Conservation (phyloP, 106 monocot species). For the Dioscorea alata region DNA sequence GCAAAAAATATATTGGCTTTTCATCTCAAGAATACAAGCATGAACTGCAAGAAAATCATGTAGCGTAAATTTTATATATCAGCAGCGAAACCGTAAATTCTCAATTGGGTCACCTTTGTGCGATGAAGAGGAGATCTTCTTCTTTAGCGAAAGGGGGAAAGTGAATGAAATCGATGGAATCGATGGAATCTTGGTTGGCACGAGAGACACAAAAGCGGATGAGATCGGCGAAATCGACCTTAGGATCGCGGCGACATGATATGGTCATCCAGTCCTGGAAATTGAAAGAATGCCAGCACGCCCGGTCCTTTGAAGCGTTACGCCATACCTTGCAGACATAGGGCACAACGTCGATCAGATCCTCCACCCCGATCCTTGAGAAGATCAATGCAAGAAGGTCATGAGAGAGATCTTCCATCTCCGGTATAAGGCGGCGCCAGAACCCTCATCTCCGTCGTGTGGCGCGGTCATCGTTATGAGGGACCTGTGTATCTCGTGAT, state of each 20-base stretch:
- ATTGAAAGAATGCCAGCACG: constrained; percentile 40
- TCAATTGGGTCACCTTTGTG: constrained; percentile 33
- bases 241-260: too few species aligned
- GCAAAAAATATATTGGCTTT: too few species aligned
- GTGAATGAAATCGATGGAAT: too few species aligned
- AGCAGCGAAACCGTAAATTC: too few species aligned
- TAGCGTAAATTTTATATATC: too few species aligned
- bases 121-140: constrained; percentile 32
- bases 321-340: constrained; percentile 48
- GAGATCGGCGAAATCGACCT: too few species aligned
- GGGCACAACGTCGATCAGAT: constrained; percentile 37
- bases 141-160: too few species aligned
- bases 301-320: constrained; percentile 23
- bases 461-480: background rate
- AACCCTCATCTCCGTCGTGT: background rate
- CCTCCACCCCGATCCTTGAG: constrained; percentile 16
- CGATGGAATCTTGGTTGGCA: too few species aligned
- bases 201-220: too few species aligned
- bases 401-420: constrained; percentile 35
- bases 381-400: constrained; percentile 48
- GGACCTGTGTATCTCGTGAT: background rate
- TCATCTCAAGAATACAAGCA: too few species aligned
- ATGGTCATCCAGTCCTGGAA: too few species aligned
- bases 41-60: too few species aligned
- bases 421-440: background rate